Evolutionary conservation across 2,329 filamentous ascomycete genomes (phyloP).

Genomic region (Acarospora socialis): DNA sequence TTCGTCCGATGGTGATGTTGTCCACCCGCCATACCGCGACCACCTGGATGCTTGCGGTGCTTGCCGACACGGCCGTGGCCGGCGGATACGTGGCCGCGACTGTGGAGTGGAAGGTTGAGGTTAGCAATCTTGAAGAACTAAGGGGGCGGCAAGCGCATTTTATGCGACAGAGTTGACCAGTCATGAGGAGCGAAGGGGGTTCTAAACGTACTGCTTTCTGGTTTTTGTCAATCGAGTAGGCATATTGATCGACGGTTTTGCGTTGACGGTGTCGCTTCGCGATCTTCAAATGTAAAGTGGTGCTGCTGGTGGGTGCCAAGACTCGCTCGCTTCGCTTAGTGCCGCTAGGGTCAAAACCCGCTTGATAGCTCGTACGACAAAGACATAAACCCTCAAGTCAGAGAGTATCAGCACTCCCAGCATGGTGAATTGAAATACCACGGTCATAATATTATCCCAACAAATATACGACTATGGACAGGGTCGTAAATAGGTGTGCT

Average conservation of each 20-base stretch:
- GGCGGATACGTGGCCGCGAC: constrained; percentile 95
- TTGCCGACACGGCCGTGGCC: constrained; percentile 98
- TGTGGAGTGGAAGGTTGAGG: constrained; percentile 28
- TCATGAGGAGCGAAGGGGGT: neutral
- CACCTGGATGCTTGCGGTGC: constrained; percentile 84
- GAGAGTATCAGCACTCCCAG: no score
- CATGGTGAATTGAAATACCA: no score
- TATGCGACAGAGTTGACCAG: neutral
- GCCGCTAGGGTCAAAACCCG: no score
- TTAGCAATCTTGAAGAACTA: no score
- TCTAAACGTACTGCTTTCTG: constrained; percentile 12
- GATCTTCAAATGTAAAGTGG: neutral
- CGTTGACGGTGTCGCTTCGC: constrained; percentile 1
- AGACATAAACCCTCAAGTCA: no score
- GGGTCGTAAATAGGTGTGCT: no score
- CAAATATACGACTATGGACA: no score
- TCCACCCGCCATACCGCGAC: constrained; percentile 86
- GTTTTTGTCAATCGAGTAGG: constrained; percentile 14
- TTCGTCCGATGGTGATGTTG: constrained; percentile 97
- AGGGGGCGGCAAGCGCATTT: neutral
- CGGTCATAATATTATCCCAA: no score
- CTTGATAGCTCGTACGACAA: constrained; percentile 15
- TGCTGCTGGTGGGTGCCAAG: constrained; percentile 7
- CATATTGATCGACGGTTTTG: no score
- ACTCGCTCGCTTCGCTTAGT: no score